Conservation (phyloP, 2,329 filamentous ascomycete genomes). For the Curvularia sp. region DNA sequence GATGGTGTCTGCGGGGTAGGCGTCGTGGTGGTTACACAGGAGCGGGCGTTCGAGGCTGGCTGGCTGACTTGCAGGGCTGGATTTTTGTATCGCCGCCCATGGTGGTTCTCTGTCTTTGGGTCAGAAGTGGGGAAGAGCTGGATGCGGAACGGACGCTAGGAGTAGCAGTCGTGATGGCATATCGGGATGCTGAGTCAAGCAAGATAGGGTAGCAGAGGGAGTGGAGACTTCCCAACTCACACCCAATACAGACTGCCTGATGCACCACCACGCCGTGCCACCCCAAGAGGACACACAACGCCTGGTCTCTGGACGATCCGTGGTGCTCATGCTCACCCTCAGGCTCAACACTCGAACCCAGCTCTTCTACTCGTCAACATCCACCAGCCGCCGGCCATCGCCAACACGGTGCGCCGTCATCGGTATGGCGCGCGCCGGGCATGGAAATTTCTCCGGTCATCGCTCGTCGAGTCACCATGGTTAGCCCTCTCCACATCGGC, state of each 20-base stretch:
- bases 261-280: slow-evolving; percentile 12
- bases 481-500: slow-evolving; percentile 32
- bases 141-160: background rate
- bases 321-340: background rate
- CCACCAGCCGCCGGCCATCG: slow-evolving; percentile 26
- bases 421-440: slow-evolving; percentile 25
- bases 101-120: background rate
- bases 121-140: slow-evolving; percentile 1
- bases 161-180: slow-evolving; percentile 2
- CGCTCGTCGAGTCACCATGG: slow-evolving; percentile 38
- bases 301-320: slow-evolving; percentile 15
- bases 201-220: background rate
- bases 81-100: background rate
- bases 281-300: slow-evolving; percentile 8
- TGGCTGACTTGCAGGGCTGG: background rate
- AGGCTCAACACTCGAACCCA: slow-evolving; percentile 5
- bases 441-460: slow-evolving; percentile 32
- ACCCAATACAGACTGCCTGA: slow-evolving; percentile 9
- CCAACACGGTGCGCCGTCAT: slow-evolving; percentile 17
- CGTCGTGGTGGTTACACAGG: slow-evolving; percentile 18
- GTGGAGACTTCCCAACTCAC: background rate
- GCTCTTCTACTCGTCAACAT: slow-evolving; percentile 21
- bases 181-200: slow-evolving; percentile 17
- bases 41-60: slow-evolving; percentile 7
- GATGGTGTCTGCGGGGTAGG: slow-evolving; percentile 32